These are phyloP conservation scores for Malus sieversii DNA, from an alignment of 306 rosid genomes.

Conservation along the genomic window DNA sequence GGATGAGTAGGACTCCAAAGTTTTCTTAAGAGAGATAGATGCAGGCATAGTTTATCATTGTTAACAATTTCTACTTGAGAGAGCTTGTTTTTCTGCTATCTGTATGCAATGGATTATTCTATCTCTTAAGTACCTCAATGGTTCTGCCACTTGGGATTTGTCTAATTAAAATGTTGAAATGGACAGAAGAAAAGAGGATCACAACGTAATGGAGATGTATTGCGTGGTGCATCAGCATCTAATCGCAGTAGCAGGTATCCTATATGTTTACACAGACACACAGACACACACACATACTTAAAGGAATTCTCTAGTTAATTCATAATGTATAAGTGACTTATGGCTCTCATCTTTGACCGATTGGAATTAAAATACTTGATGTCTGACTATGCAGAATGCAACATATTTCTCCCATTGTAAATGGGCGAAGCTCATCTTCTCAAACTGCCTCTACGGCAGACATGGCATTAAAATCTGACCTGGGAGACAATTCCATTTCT, in stretches of 20 bases:
- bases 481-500: slow-evolving; percentile 47
- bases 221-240: slow-evolving; percentile 45
- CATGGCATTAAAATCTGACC: slow-evolving; percentile 24
- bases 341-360: slow-evolving; percentile 9
- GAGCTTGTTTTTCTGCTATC: neutral
- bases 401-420: slow-evolving; percentile 17
- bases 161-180: slow-evolving; percentile 21
- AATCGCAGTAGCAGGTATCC: slow-evolving; percentile 60
- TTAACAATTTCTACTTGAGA: neutral
- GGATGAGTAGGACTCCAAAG: neutral
- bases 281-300: neutral
- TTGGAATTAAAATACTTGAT: slow-evolving; percentile 21
- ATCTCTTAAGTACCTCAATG: slow-evolving; percentile 11
- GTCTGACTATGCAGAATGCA: slow-evolving; percentile 43
- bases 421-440: slow-evolving; percentile 27
- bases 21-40: neutral
- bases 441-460: slow-evolving; percentile 33
- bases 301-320: neutral
- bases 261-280: neutral
- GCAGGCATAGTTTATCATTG: neutral
- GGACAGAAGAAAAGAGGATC: slow-evolving; percentile 74
- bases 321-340: neutral
- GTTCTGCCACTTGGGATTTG: slow-evolving; percentile 10
- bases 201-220: slow-evolving; percentile 43
- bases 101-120: slow-evolving; percentile 4